Evolutionary conservation across 2,329 filamentous ascomycete species (phyloP), one percentile per base, ranked within the genome.

Genomic region (Ascosphaera acerosa): DNA sequence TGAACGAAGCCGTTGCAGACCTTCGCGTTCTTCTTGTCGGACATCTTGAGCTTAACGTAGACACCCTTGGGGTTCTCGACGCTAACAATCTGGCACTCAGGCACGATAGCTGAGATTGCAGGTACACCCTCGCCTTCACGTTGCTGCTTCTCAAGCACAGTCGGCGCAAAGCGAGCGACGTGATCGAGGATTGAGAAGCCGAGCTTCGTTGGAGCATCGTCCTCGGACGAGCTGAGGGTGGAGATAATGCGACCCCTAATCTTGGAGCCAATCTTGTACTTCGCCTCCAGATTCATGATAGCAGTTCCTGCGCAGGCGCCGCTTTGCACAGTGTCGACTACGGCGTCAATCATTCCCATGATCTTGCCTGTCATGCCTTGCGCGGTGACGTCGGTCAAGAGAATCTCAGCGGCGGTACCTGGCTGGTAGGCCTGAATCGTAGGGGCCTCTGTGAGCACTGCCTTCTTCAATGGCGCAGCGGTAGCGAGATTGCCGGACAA

Each of bases 141-240:
- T 32, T 51, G 44, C 3, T 40, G 46, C 7, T 14, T 18, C 15
- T 38, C 46, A 31, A 42, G 39, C 12, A 37, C 38, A 7, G 45
- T 45, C 16, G 46, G 38, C 14, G 46, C 37, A n/a, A 92, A 59
- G 3, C 69, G 64, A 22, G 76, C 51, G 28, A 92, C 59, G 45
- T 94, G 81, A n/a, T 82, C 74, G 12, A 94, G 61, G 18, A 94
- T 46, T 2, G 87, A 92, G 34, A 94, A 66, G 17, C 81, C 82
- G 14, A 97, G 56, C 53, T 89, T 92, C 39, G 72, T 76, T 9
- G 70, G 65, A 9, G 20, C 20, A 23, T 23, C 20, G 12, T 23
- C 20, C 31, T 82, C 76, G 4, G 75, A 64, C 2, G 67, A 63
- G 0, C 81, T 78, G 44, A 90, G 87, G 19, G 72, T 89, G 55